Conservation (phyloP, 208 protist species). For the Leishmania guyanensis region DNA sequence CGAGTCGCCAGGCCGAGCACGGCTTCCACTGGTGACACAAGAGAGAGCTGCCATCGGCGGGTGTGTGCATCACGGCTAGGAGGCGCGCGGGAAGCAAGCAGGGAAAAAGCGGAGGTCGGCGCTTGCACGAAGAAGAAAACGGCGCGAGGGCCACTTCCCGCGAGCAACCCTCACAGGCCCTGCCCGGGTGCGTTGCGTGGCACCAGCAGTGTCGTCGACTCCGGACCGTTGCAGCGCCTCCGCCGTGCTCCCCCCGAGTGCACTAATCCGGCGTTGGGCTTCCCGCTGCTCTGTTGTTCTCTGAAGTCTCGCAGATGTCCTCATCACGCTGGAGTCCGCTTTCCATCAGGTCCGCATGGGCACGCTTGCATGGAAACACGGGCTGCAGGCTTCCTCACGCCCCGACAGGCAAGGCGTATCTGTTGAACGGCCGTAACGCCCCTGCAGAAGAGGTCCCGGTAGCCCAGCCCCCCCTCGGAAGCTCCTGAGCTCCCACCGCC, state of each 20-base stretch:
- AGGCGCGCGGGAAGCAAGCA: neutral
- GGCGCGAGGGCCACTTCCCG: neutral
- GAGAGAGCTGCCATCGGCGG: neutral
- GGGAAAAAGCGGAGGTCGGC: too few species aligned
- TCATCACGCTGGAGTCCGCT: too few species aligned
- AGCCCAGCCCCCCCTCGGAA: constrained; percentile 4
- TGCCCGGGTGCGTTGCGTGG: neutral
- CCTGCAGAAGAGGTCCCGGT: constrained; percentile 22
- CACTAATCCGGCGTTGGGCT: too few species aligned
- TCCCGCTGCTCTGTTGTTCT: too few species aligned
- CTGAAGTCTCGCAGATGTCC: too few species aligned
- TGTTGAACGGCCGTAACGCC: constrained; percentile 6
- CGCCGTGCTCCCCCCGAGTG: neutral
- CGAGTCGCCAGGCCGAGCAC: neutral
- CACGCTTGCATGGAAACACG: too few species aligned
- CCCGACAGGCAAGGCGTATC: neutral
- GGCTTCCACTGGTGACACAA: neutral
- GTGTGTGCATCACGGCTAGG: neutral
- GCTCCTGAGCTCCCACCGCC: neutral
- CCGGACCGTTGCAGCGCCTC: neutral
- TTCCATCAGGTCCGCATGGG: neutral
- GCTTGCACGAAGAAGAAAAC: neutral
- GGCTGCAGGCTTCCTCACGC: too few species aligned
- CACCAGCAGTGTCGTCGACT: neutral
- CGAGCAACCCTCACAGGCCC: neutral